These are phyloP conservation scores for Phytophthora colocasiae DNA, from an alignment of 352 stramenopile species.

Conservation along the genomic window DNA sequence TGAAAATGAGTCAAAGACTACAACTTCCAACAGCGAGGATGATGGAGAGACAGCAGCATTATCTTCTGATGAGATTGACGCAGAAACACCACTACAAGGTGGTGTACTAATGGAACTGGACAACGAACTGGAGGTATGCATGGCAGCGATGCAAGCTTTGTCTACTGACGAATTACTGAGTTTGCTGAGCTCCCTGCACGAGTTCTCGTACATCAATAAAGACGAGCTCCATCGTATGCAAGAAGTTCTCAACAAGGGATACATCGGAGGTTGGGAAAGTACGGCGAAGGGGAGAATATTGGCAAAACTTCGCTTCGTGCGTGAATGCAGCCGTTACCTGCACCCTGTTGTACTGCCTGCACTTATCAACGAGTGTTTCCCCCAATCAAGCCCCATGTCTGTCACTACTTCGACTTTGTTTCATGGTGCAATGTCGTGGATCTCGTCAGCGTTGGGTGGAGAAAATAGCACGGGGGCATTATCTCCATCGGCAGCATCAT, in stretches of 20 bases:
- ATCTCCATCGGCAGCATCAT: constrained; percentile 45
- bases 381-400: constrained; percentile 49
- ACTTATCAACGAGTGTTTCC: constrained; percentile 69
- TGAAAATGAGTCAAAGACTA: constrained; percentile 27
- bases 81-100: constrained; percentile 8
- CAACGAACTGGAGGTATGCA: constrained; percentile 69
- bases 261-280: constrained; percentile 81
- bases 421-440: constrained; percentile 66
- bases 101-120: constrained; percentile 39
- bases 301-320: constrained; percentile 75
- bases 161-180: constrained; percentile 72
- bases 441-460: constrained; percentile 59
- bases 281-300: constrained; percentile 74
- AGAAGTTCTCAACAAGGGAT: constrained; percentile 82
- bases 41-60: constrained; percentile 2
- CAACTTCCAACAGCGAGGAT: constrained; percentile 28
- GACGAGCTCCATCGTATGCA: constrained; percentile 77
- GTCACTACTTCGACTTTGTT: constrained; percentile 65
- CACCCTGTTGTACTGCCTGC: constrained; percentile 70
- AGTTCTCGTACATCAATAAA: constrained; percentile 80
- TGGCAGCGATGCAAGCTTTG: constrained; percentile 75
- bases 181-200: constrained; percentile 59
- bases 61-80: constrained; percentile 13
- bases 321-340: constrained; percentile 74
- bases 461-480: constrained; percentile 39